phyloP scores from a whole-genome alignment of 2,329 filamentous ascomycete genomes.

The Leptographium galeiforme region DNA sequence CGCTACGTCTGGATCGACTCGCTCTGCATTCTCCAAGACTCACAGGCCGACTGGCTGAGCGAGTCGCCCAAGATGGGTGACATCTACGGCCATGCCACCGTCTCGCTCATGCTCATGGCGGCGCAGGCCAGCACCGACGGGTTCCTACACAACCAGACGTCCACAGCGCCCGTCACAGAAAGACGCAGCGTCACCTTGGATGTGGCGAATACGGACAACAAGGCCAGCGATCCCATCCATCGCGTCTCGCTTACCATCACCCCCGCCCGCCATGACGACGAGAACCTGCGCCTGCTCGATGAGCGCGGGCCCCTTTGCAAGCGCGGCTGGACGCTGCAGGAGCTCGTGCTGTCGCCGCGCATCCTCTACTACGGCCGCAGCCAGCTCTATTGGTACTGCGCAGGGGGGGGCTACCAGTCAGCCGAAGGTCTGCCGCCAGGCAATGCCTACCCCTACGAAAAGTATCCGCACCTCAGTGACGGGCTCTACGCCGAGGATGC shows the following conservation, averaged over 20 bases:
- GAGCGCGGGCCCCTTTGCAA: background rate
- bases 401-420: background rate
- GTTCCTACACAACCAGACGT: background rate
- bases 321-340: conserved; percentile 2
- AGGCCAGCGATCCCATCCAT: no score
- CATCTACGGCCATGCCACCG: conserved; percentile 9
- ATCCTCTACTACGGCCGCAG: background rate
- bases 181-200: background rate
- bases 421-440: background rate
- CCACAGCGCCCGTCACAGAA: no score
- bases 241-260: background rate
- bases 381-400: conserved; percentile 4
- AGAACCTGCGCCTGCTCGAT: background rate
- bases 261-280: background rate
- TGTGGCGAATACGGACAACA: background rate
- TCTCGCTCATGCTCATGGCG: conserved; percentile 7
- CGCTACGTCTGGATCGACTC: conserved; percentile 10
- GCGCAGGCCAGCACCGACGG: background rate
- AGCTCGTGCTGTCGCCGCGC: conserved; percentile 1
- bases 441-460: background rate
- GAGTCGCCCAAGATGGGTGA: conserved; percentile 11
- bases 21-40: conserved; percentile 10
- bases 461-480: no score
- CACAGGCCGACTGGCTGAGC: conserved; percentile 3
- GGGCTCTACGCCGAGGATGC: no score